Evolutionary conservation across 306 rosid genomes (phyloP).

Genomic region (Astragalus membranaceus): DNA sequence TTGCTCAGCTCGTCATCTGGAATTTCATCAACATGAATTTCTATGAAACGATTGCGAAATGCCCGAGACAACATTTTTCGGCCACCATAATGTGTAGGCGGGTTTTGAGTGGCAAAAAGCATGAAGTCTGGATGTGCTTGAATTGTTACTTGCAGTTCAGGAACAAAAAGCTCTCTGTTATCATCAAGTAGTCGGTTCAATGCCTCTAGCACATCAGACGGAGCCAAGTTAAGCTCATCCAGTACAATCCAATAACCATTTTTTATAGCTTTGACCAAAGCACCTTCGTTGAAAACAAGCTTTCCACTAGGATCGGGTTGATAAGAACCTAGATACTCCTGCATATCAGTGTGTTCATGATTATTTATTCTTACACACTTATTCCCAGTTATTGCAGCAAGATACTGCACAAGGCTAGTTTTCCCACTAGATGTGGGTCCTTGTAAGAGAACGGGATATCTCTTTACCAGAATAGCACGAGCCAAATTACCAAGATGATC

Average conservation of each 20-base stretch:
- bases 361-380: conserved; percentile 87
- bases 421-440: conserved; percentile 98
- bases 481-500: conserved; percentile 76
- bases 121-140: conserved; percentile 73
- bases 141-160: conserved; percentile 71
- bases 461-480: conserved; percentile 65
- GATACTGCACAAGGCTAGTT: conserved; percentile 88
- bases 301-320: conserved; percentile 70
- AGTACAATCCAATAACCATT: conserved; percentile 90
- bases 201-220: conserved; percentile 96
- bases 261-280: conserved; percentile 82
- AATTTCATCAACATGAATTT: conserved; percentile 89
- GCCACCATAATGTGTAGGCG: conserved; percentile 86
- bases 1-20: conserved; percentile 72
- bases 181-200: conserved; percentile 89
- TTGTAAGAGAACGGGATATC: conserved; percentile 89
- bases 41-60: conserved; percentile 88
- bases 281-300: conserved; percentile 86
- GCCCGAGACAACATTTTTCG: conserved; percentile 95
- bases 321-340: conserved; percentile 88
- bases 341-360: conserved; percentile 97
- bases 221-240: conserved; percentile 97
- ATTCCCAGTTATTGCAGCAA: conserved; percentile 73
- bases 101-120: conserved; percentile 99
- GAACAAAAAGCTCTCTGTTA: conserved; percentile 90